Percentiles rank a stretch among this genome's conserved stretches.
These are phyloP conservation scores for Pseudopyrenochaeta lycopersici DNA, from an alignment of 2,329 filamentous ascomycete genomes.

Conservation along the genomic window DNA sequence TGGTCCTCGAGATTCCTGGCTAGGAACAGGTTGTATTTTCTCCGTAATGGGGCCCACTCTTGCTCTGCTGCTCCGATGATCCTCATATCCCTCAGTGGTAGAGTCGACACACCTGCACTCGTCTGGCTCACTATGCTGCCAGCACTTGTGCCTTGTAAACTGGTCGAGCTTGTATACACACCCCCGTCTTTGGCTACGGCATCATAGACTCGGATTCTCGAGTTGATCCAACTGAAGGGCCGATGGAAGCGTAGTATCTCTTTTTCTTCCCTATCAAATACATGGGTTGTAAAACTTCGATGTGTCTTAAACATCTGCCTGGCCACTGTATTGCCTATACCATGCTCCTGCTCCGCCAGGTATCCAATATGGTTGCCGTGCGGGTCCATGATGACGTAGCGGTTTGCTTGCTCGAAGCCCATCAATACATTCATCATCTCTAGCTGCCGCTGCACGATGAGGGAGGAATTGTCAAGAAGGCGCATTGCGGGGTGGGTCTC, in stretches of 20 bases:
- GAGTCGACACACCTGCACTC: conserved; percentile 61
- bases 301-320: conserved; percentile 70
- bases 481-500: conserved; percentile 65
- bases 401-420: conserved; percentile 73
- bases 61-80: conserved; percentile 71
- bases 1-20: conserved; percentile 57
- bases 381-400: conserved; percentile 72
- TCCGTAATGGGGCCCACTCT: conserved; percentile 68
- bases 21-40: conserved; percentile 73
- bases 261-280: conserved; percentile 68
- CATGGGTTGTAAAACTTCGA: conserved; percentile 70
- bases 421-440: conserved; percentile 73
- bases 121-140: conserved; percentile 55
- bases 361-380: conserved; percentile 70
- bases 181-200: conserved; percentile 27
- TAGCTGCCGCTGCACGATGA: conserved; percentile 70
- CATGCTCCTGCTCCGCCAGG: conserved; percentile 70
- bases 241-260: conserved; percentile 70
- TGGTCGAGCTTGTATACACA: conserved; percentile 51
- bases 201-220: conserved; percentile 56
- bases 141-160: conserved; percentile 55
- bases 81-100: conserved; percentile 66
- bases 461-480: conserved; percentile 67
- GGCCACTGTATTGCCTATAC: conserved; percentile 64
- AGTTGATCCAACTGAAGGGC: conserved; percentile 71